Evolutionary conservation across 129 eudicot species (phyloP), one percentile per base, ranked within the genome.

Genomic region (Tanacetum coccineum): DNA sequence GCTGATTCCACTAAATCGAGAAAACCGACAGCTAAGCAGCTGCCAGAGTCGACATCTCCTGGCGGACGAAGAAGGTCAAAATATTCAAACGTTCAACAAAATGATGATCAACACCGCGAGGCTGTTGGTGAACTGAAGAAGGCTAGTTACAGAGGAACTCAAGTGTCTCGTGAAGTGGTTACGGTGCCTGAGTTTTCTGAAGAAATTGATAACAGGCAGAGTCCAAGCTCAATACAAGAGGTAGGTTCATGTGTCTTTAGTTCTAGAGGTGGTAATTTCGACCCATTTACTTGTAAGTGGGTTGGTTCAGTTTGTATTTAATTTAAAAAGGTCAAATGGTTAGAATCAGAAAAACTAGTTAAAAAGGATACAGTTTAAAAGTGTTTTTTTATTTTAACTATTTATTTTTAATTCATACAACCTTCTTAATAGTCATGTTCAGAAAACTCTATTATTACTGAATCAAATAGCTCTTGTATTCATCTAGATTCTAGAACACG

Each of bases 1-100:
- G 52, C 77, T 26, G 91, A 88, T 80, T 76, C 84, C 15, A 77
- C 70, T 77, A 92, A 77, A 65, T 20, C 70, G 53, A 80, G 78
- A 75, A 88, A 77, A 70, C 89, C 78, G 64, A 39, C 81, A 21
- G 64, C 70, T 68, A 80, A 74, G 71, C 89, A 80, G 79, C 81
- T 71, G 58, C 11, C 68, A n/a, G 98, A 88, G 71, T 76, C 84
- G 8, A 85, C 64, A 74, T 93, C 98, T 22, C 95, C 98, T 3
- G 92, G 96, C 51, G 98, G 96, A 53, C 81, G 89, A 79, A 82
- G 88, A 18, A 70, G 92, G 67, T 74, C 83, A 19, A 93, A 81
- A 76, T 51, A 79, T 63, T 64, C 75, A 59, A 74, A 42, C 59
- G 4, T 60, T 45, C 86, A 78, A 47, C 87, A 72, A 70, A 66